Evolutionary conservation across 2,329 filamentous ascomycete genomes (phyloP), one percentile per base, ranked within the genome.

Genomic region (Fusarium guadeloupense): DNA sequence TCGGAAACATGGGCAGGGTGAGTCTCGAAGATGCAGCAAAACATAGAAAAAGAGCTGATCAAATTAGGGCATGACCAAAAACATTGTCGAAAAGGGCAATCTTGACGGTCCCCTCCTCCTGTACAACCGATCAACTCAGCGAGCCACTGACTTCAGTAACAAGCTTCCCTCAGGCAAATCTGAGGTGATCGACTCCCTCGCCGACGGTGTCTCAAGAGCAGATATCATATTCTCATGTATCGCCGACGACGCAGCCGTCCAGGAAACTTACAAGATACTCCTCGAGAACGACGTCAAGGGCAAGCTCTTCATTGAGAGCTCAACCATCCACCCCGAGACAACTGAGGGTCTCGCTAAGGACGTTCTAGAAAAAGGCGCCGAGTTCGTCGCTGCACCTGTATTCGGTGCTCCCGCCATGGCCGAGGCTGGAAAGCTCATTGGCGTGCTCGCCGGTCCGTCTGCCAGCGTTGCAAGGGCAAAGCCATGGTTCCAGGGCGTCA

Each of bases 1-100:
- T 96, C 44, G 92, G 92, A 46, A 96, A 96, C 74, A 96, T 96
- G 87, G 93, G 91, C 65, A 84, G 88, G 71, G 90, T 90, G 79
- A 79, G 85, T 76, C 25, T 34, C 7, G 20, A 26, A 21, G 25
- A 12, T 12, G 9, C 17, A 4, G 19, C 12, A 16, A 35, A 25
- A 25, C 9, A 4, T 19, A 19, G 3, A 23, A 34, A 1, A 17
- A 28, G 26, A 20, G 17, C 53, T 63, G n/a, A 61, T 25, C 19
- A 49, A 8, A 37, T 6, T 56, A 92, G 89, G 92, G 89, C 62
- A 96, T 96, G 91, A 86, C 83, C 77, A 90, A 89, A 76, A 97
- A 96, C 73, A 80, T 97, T 31, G 87, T 90, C 9, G 83, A 89
- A 70, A 97, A 96, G 73, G 92, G 86, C 25, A 80, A 84, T 26